These are phyloP conservation scores for Penicillium ucsense DNA, from an alignment of 495 filamentous ascomycete genomes.

Conservation along the genomic window DNA sequence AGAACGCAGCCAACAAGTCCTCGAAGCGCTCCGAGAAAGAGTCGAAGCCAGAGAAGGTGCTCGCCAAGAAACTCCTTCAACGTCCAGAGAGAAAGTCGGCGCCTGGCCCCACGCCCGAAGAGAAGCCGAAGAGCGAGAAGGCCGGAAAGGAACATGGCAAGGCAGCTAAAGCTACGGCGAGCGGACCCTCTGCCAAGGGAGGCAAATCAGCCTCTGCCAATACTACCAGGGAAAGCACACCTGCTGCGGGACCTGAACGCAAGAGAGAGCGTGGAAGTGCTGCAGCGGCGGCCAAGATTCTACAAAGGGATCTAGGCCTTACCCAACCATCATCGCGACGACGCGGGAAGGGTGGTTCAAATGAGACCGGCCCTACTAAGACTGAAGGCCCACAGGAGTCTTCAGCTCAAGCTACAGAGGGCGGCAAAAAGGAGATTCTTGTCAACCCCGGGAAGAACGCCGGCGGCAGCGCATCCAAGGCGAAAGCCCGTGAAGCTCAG, in stretches of 20 bases:
- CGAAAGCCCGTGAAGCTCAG: constrained; percentile 10
- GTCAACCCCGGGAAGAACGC: constrained; percentile 21
- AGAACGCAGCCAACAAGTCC: constrained; percentile 41
- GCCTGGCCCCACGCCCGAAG: constrained; percentile 27
- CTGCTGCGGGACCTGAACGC: constrained; percentile 33
- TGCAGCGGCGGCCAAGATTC: constrained; percentile 68
- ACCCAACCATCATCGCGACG: constrained; percentile 45
- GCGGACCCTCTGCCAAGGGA: constrained; percentile 17
- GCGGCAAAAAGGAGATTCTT: constrained; percentile 24
- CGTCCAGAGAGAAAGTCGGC: constrained; percentile 36
- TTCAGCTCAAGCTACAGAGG: constrained; percentile 21
- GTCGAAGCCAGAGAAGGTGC: constrained; percentile 44
- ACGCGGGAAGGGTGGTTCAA: constrained; percentile 26
- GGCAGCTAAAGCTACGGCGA: constrained; percentile 60
- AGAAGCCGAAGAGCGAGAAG: constrained; percentile 47
- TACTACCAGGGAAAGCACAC: constrained; percentile 20
- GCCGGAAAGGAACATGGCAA: constrained; percentile 68
- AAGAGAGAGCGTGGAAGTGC: constrained; percentile 61
- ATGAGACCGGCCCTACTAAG: constrained; percentile 24
- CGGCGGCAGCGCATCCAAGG: constrained; percentile 12
- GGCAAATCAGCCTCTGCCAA: constrained; percentile 19
- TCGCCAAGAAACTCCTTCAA: constrained; percentile 40
- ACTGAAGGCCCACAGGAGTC: constrained; percentile 16
- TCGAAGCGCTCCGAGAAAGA: constrained; percentile 55
- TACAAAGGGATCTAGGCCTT: constrained; percentile 87